Conservation (phyloP, 106 monocot genomes). For the Xerophyta viscosa region DNA sequence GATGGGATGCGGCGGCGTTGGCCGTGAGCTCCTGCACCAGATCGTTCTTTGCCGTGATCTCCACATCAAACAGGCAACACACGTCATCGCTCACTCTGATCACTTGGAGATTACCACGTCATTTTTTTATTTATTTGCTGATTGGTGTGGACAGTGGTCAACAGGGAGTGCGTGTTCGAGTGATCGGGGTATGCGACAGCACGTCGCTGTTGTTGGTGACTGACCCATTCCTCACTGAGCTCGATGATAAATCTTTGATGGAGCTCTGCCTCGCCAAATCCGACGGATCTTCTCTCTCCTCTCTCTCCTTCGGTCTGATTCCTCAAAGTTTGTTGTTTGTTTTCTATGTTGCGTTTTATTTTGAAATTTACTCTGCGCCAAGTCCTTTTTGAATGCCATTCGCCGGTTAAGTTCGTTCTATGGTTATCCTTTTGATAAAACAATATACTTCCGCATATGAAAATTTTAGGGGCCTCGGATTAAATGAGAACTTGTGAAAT, state of each 20-base stretch:
- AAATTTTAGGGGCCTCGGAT: too few species aligned
- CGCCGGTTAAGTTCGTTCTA: too few species aligned
- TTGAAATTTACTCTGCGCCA: too few species aligned
- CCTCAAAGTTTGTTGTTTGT: too few species aligned
- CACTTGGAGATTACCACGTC: neutral
- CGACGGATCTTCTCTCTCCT: conserved; percentile 45
- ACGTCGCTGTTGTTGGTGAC: conserved; percentile 51
- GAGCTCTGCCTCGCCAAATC: conserved; percentile 61
- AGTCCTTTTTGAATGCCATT: too few species aligned
- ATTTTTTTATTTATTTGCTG: neutral
- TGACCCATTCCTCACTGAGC: conserved; percentile 31
- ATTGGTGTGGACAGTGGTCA: neutral
- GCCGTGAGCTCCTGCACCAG: conserved; percentile 80
- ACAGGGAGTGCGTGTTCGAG: conserved; percentile 69
- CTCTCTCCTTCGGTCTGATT: conserved; percentile 3
- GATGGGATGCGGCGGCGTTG: conserved; percentile 90
- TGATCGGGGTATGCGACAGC: conserved; percentile 81
- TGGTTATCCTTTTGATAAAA: too few species aligned
- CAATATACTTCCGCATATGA: too few species aligned
- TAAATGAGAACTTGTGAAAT: too few species aligned
- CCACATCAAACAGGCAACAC: conserved; percentile 65
- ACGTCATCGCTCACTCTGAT: neutral
- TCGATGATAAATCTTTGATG: conserved; percentile 41
- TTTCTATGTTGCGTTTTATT: too few species aligned
- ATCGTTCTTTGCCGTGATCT: conserved; percentile 65